Conservation (phyloP, 495 filamentous ascomycete genomes). For the Hypoxylon lienhwacheense region DNA sequence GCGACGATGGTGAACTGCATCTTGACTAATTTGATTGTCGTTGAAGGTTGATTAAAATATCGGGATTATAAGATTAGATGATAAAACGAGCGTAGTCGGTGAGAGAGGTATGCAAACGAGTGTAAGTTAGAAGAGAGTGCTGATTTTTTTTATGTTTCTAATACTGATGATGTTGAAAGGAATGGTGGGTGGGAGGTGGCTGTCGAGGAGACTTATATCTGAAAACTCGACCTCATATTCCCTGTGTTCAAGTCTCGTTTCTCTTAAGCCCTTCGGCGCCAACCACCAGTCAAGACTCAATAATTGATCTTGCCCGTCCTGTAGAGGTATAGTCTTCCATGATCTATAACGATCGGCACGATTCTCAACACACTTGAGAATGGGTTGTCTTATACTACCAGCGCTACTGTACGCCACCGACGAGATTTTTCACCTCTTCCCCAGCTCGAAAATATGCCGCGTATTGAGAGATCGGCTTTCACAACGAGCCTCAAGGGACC, state of each 20-base stretch:
- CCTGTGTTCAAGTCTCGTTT: slow-evolving; percentile 1
- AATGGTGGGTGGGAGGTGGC: background rate
- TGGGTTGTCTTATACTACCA: slow-evolving; percentile 34
- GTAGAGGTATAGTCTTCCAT: slow-evolving; percentile 26
- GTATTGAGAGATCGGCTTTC: slow-evolving; percentile 2
- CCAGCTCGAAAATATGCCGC: background rate
- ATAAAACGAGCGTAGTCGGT: slow-evolving; percentile 27
- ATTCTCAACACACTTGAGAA: slow-evolving; percentile 26
- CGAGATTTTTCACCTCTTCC: slow-evolving; percentile 5
- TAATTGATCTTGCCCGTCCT: slow-evolving; percentile 9
- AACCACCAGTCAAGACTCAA: slow-evolving; percentile 19
- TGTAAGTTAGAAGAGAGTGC: slow-evolving; percentile 38
- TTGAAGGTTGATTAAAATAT: slow-evolving; percentile 10
- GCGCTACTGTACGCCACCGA: slow-evolving; percentile 30
- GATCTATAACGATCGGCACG: slow-evolving; percentile 30
- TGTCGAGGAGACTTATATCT: slow-evolving; percentile 34
- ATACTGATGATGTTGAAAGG: slow-evolving; percentile 30
- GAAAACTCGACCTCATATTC: slow-evolving; percentile 9
- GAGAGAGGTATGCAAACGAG: slow-evolving; percentile 34
- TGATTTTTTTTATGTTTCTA: slow-evolving; percentile 32
- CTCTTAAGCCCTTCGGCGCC: slow-evolving; percentile 11
- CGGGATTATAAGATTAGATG: slow-evolving; percentile 16
- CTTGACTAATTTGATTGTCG: slow-evolving; percentile 31
- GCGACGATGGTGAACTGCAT: slow-evolving; percentile 41
- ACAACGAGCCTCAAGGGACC: slow-evolving; percentile 19